A percentile compares a stretch with the other conserved stretches of the same genome.
Conservation (phyloP, 345 rosid genomes). For the Pugionium cornutum region DNA sequence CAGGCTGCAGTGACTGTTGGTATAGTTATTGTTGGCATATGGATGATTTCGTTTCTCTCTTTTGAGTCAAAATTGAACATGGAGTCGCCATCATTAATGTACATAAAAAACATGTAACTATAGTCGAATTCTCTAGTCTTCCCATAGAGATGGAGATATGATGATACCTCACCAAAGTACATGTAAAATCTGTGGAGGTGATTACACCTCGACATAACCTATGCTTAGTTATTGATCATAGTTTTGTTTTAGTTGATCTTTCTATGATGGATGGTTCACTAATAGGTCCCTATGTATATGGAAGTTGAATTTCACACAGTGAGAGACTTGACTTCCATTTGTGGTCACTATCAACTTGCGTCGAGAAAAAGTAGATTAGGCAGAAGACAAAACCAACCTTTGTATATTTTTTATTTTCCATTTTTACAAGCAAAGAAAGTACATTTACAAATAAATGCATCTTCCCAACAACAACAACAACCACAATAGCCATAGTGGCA, state of each 20-base stretch:
- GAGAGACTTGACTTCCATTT: no score
- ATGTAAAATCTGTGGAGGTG: conserved; percentile 1
- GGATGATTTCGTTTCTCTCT: conserved; percentile 66
- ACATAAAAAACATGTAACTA: conserved; percentile 25
- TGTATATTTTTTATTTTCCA: neutral
- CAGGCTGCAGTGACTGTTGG: conserved; percentile 83
- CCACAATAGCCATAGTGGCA: neutral
- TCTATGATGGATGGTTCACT: no score
- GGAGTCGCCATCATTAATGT: conserved; percentile 24
- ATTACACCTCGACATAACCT: neutral
- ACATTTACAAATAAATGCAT: conserved; percentile 4
- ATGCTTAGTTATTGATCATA: neutral
- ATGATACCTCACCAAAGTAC: conserved; percentile 26
- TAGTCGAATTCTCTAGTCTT: conserved; percentile 23
- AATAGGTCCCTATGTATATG: no score
- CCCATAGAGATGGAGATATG: conserved; percentile 31
- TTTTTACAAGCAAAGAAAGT: conserved; percentile 2
- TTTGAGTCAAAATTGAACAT: conserved; percentile 34
- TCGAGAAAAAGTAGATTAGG: neutral
- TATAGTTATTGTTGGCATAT: conserved; percentile 69
- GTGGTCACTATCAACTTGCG: neutral
- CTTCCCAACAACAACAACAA: neutral
- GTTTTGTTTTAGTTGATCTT: neutral
- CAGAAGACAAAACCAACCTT: neutral
- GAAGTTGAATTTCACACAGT: no score